These are phyloP conservation scores for Yamadazyma diddensiae DNA, from an alignment of 1,139 yeast genomes.

Conservation along the genomic window DNA sequence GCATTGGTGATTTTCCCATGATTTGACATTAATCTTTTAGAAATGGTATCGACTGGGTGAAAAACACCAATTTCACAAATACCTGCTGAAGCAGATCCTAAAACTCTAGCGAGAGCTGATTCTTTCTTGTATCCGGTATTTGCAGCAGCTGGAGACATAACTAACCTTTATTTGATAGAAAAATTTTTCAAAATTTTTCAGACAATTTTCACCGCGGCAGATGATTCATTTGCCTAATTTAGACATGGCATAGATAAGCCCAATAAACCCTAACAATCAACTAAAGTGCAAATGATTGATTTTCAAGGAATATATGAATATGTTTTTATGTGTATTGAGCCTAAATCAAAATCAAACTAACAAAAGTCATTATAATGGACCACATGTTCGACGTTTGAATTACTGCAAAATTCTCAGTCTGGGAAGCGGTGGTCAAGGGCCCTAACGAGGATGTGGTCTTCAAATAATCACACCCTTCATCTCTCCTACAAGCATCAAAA, in stretches of 20 bases:
- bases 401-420: background rate
- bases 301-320: no score
- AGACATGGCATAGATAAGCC: background rate
- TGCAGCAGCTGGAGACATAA: constrained; percentile 51
- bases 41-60: constrained; percentile 98
- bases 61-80: constrained; percentile 93
- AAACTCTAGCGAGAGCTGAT: constrained; percentile 84
- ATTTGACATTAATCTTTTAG: constrained; percentile 97
- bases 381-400: background rate
- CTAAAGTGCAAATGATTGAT: no score
- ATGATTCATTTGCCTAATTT: constrained; percentile 2
- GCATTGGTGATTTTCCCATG: constrained; percentile 66
- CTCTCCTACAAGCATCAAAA: constrained; percentile 6
- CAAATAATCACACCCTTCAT: constrained; percentile 6
- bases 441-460: background rate
- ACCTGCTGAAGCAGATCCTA: constrained; percentile 98
- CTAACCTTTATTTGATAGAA: constrained; percentile 1
- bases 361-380: background rate
- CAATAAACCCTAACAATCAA: no score
- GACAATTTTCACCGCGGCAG: constrained; percentile 21
- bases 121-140: constrained; percentile 64
- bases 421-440: background rate
- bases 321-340: no score
- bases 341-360: background rate
- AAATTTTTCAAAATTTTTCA: constrained; percentile 5